These are phyloP conservation scores for Wickerhamomyces subpelliculosus DNA, from an alignment of 805 yeast species.

Conservation along the genomic window DNA sequence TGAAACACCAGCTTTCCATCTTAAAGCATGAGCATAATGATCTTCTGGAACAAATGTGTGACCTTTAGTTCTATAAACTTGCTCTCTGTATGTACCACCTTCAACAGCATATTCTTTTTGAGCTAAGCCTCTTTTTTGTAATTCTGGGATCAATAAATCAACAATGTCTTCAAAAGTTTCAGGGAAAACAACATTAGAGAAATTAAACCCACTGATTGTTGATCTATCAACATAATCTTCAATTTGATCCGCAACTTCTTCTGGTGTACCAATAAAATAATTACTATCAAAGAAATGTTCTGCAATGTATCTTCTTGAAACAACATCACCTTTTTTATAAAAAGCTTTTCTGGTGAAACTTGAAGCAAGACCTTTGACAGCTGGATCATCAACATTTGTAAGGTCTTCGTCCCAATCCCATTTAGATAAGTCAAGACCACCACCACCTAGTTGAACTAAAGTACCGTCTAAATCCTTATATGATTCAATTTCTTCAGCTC, in stretches of 20 bases:
- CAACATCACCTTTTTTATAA: constrained; percentile 8
- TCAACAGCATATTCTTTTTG: constrained; percentile 29
- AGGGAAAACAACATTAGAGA: constrained; percentile 29
- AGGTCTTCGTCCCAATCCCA: constrained; percentile 29
- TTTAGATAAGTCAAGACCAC: constrained; percentile 30
- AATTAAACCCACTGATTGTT: constrained; percentile 33
- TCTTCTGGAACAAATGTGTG: constrained; percentile 8
- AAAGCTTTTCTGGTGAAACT: constrained; percentile 21
- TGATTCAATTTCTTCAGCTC: constrained; percentile 21
- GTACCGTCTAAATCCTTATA: constrained; percentile 30
- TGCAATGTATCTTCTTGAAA: constrained; percentile 14
- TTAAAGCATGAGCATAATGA: constrained; percentile 6
- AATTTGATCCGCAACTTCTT: constrained; percentile 31
- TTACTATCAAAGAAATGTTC: constrained; percentile 15
- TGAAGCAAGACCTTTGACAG: constrained; percentile 20
- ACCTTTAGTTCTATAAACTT: constrained; percentile 12
- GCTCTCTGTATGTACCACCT: constrained; percentile 27
- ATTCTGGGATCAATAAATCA: constrained; percentile 28
- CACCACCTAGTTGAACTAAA: constrained; percentile 32
- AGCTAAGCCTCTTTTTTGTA: constrained; percentile 25
- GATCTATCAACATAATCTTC: constrained; percentile 32
- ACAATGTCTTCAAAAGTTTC: constrained; percentile 31
- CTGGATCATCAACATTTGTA: constrained; percentile 20
- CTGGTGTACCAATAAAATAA: constrained; percentile 24
- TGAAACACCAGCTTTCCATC: constrained; percentile 16